These are phyloP conservation scores for Mycena indigotica DNA, from an alignment of 768 basidiomycete species.

Conservation along the genomic window DNA sequence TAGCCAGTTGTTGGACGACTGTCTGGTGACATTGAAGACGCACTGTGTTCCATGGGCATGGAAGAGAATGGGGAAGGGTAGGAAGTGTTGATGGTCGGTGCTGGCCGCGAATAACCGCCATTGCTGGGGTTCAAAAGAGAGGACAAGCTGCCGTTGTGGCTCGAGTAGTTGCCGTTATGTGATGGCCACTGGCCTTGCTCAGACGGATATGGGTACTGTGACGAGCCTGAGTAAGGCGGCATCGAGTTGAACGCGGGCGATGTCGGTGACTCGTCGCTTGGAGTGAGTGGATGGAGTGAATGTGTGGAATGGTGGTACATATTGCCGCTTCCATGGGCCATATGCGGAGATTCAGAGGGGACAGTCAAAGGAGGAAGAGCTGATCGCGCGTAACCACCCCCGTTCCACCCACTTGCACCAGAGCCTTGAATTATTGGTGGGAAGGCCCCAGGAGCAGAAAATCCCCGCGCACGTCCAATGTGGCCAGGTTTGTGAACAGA, in stretches of 20 bases:
- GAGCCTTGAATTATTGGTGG: conserved; percentile 64
- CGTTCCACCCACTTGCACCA: conserved; percentile 59
- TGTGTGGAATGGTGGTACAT: conserved; percentile 66
- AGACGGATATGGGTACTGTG: conserved; percentile 59
- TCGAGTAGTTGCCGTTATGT: conserved; percentile 55
- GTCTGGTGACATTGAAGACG: conserved; percentile 79
- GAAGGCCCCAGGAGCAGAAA: conserved; percentile 82
- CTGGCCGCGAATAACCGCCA: conserved; percentile 56
- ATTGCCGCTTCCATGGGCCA: conserved; percentile 55
- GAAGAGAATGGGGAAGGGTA: conserved; percentile 72
- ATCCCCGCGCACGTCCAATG: conserved; percentile 70
- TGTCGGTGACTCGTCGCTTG: conserved; percentile 68
- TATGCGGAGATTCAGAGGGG: conserved; percentile 69
- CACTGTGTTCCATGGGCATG: conserved; percentile 70
- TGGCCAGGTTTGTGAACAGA: conserved; percentile 45
- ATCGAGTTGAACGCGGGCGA: conserved; percentile 46
- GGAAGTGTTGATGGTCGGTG: conserved; percentile 72
- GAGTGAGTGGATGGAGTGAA: conserved; percentile 66
- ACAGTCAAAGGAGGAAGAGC: conserved; percentile 82
- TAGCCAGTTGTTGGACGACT: conserved; percentile 86
- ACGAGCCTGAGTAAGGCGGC: conserved; percentile 49
- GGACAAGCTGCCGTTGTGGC: conserved; percentile 73
- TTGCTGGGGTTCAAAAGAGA: conserved; percentile 76
- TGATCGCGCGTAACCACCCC: conserved; percentile 56
- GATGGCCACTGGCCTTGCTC: conserved; percentile 61